Evolutionary conservation across 164 flowering plant genomes (phyloP).

Genomic region (Paratinospora sagittata): DNA sequence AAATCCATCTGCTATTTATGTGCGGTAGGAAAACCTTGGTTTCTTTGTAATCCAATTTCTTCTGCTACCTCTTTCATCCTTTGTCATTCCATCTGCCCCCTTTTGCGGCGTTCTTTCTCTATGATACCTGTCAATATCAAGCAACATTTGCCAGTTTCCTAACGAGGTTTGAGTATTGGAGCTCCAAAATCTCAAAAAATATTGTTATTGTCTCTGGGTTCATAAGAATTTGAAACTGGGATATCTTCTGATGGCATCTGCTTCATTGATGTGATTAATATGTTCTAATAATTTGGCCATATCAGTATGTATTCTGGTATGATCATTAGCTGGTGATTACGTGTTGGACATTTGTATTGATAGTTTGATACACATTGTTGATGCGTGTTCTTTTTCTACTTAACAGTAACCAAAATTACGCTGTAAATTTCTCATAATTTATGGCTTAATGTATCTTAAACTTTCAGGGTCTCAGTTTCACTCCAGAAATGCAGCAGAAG

Average conservation of each 20-base stretch:
- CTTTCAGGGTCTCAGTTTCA: constrained; percentile 91
- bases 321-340: too few species aligned
- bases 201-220: too few species aligned
- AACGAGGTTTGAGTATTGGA: too few species aligned
- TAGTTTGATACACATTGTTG: neutral
- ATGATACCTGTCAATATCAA: too few species aligned
- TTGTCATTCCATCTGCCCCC: neutral
- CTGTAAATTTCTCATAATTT: neutral
- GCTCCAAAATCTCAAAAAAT: too few species aligned
- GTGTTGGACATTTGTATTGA: neutral
- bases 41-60: neutral
- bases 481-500: constrained; percentile 84
- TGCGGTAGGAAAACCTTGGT: neutral
- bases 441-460: constrained; percentile 1
- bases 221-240: too few species aligned
- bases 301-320: too few species aligned
- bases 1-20: neutral
- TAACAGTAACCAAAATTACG: neutral
- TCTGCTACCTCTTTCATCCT: neutral
- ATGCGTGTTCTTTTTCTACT: neutral
- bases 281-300: too few species aligned
- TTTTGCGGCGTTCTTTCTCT: neutral
- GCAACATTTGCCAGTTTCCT: too few species aligned
- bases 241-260: too few species aligned
- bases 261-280: too few species aligned